Evolutionary conservation across 1,139 yeast species (phyloP).

Genomic region (Hansenula sp.): DNA sequence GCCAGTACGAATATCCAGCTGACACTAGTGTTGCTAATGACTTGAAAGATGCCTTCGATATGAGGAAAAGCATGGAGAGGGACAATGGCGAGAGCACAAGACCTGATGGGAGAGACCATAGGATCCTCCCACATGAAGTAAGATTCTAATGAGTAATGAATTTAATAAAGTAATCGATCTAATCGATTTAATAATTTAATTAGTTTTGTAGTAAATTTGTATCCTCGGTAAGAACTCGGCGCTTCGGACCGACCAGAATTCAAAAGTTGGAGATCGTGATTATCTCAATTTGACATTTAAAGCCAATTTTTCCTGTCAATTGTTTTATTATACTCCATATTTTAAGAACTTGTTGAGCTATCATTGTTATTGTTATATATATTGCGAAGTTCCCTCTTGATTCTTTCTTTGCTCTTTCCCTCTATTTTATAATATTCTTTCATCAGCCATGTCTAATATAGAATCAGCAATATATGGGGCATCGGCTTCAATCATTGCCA

Average conservation of each 20-base stretch:
- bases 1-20: constrained; percentile 32
- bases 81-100: constrained; percentile 47
- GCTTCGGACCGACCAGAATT: background rate
- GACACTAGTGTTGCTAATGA: constrained; percentile 49
- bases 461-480: constrained; percentile 87
- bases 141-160: constrained; percentile 27
- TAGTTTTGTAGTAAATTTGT: background rate
- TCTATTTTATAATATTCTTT: too few relatives aligned
- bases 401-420: too few relatives aligned
- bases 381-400: too few relatives aligned
- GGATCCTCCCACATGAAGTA: constrained; percentile 61
- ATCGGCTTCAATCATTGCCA: constrained; percentile 78
- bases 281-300: background rate
- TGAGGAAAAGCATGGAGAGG: constrained; percentile 51
- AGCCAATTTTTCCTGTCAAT: too few relatives aligned
- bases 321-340: background rate
- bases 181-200: background rate
- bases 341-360: too few relatives aligned
- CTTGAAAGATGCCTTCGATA: constrained; percentile 84
- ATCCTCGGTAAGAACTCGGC: background rate
- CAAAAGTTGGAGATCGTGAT: background rate
- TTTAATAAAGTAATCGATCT: too few relatives aligned
- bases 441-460: constrained; percentile 35
- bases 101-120: constrained; percentile 50
- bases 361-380: too few relatives aligned